Conservation (phyloP, 2,329 filamentous ascomycete genomes). For the Volutella citrinella region DNA sequence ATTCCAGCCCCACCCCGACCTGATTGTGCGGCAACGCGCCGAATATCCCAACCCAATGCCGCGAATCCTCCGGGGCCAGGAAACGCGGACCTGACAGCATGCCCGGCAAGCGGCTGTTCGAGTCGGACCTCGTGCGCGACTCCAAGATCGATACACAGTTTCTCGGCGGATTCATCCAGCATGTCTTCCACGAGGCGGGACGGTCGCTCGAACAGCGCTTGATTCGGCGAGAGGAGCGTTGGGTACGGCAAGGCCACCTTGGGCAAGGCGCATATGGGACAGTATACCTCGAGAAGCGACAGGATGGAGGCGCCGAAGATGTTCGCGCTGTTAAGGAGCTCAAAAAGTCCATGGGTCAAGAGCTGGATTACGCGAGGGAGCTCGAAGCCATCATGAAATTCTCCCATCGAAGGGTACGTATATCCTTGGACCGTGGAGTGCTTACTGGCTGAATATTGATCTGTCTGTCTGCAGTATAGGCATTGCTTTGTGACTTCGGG, state of each 20-base stretch:
- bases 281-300: slow-evolving; percentile 2
- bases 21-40: no score
- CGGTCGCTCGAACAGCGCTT: not conserved
- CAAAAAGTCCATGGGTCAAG: slow-evolving; percentile 1
- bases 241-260: not conserved
- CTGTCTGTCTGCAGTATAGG: no score
- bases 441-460: not conserved
- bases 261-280: slow-evolving; percentile 2
- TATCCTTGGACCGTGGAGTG: not conserved
- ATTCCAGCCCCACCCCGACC: no score
- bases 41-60: no score
- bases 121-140: slow-evolving; percentile 2
- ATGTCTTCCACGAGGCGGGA: slow-evolving; percentile 1
- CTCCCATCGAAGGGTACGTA: not conserved
- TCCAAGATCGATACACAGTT: slow-evolving; percentile 1
- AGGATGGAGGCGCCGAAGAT: not conserved
- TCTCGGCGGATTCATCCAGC: not conserved
- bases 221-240: slow-evolving; percentile 2
- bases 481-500: slow-evolving; percentile 2
- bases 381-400: slow-evolving; percentile 5
- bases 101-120: no score
- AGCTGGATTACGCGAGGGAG: not conserved
- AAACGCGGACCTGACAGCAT: no score
- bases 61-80: no score
- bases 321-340: slow-evolving; percentile 3